phyloP scores from a whole-genome alignment of 495 filamentous ascomycete species.

The Neurospora sp. region DNA sequence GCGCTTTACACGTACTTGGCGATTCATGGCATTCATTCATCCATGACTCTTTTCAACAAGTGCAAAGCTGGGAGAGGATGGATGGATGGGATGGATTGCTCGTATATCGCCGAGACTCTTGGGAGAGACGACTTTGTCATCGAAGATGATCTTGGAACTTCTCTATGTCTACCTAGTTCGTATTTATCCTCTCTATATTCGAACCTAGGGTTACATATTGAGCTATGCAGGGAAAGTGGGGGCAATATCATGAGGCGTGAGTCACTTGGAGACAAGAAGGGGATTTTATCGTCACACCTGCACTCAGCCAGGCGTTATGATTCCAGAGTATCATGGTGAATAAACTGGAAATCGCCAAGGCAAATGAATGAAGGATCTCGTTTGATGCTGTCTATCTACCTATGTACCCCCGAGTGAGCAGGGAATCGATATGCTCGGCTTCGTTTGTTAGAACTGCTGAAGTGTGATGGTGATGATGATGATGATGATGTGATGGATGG shows the following conservation, averaged over 20 bases:
- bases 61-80: not conserved
- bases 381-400: not conserved
- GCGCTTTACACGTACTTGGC: not conserved
- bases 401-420: not conserved
- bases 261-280: not conserved
- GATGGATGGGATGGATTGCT: not conserved
- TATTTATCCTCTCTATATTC: not conserved
- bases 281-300: not conserved
- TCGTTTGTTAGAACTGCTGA: not conserved
- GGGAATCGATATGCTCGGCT: not conserved
- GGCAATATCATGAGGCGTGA: not conserved
- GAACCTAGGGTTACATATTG: not conserved
- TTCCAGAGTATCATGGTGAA: not conserved
- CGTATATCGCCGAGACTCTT: not conserved
- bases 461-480: not conserved
- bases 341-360: not conserved
- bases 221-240: not conserved
- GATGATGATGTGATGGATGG: not conserved
- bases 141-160: not conserved
- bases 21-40: not conserved
- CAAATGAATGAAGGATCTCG: not conserved
- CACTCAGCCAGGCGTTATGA: no score
- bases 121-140: not conserved
- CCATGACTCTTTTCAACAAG: not conserved
- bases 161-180: not conserved